Evolutionary conservation across 2,329 filamentous ascomycete species (phyloP).

Genomic region (Claviceps maximensis): DNA sequence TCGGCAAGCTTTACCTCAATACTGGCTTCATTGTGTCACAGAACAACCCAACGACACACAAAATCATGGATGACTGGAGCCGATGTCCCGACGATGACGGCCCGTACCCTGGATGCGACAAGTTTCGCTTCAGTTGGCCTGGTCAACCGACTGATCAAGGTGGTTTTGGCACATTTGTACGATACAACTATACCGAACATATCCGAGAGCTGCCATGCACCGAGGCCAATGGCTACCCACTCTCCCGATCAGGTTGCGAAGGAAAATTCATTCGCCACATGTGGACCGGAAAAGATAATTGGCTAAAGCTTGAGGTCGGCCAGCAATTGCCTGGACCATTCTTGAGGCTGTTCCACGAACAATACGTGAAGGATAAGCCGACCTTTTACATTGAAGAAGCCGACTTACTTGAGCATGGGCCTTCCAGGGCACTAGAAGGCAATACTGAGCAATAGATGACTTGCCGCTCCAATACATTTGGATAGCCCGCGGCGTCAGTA

Average conservation of each 20-base stretch:
- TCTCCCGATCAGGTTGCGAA: slow-evolving; percentile 23
- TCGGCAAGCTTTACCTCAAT: slow-evolving; percentile 31
- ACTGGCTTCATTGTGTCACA: slow-evolving; percentile 41
- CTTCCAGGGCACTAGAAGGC: slow-evolving; percentile 4
- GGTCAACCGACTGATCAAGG: slow-evolving; percentile 29
- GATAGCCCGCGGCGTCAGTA: no score
- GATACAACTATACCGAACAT: slow-evolving; percentile 27
- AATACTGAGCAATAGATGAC: not conserved
- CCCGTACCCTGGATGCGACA: slow-evolving; percentile 24
- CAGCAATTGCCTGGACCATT: slow-evolving; percentile 24
- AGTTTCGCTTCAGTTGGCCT: slow-evolving; percentile 22
- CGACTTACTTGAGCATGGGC: slow-evolving; percentile 18
- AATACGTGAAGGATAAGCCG: slow-evolving; percentile 21
- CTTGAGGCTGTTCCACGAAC: slow-evolving; percentile 23
- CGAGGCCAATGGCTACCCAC: slow-evolving; percentile 31
- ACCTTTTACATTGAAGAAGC: slow-evolving; percentile 23
- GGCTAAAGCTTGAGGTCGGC: slow-evolving; percentile 26
- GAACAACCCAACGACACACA: slow-evolving; percentile 32
- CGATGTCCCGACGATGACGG: slow-evolving; percentile 26
- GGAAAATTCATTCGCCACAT: slow-evolving; percentile 30
- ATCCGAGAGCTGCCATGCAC: slow-evolving; percentile 27
- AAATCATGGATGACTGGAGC: slow-evolving; percentile 36
- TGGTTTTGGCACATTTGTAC: slow-evolving; percentile 29
- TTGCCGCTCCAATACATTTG: no score
- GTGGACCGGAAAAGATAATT: slow-evolving; percentile 27